Evolutionary conservation across 1,139 yeast genomes (phyloP).

Genomic region (Nematodospora anomalae): DNA sequence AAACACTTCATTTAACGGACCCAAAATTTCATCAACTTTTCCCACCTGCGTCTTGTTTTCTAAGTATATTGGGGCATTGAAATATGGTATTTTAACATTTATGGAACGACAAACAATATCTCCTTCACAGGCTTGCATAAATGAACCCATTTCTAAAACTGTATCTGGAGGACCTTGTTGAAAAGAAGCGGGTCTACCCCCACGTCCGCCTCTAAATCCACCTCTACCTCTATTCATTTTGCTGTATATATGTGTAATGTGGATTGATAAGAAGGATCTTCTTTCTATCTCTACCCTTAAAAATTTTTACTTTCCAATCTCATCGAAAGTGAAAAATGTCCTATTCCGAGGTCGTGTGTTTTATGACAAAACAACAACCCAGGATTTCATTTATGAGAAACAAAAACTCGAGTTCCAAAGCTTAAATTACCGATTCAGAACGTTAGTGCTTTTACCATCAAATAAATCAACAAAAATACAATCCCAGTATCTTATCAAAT

Average conservation of each 20-base stretch:
- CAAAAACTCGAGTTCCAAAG: too few species aligned
- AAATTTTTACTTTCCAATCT: constrained; percentile 4
- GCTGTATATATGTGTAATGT: constrained; percentile 2
- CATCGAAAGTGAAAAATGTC: constrained; percentile 7
- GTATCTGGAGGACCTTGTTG: constrained; percentile 92
- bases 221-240: constrained; percentile 66
- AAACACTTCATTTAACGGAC: constrained; percentile 94
- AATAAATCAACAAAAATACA: too few species aligned
- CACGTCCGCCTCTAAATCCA: constrained; percentile 69
- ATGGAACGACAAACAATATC: constrained; percentile 96
- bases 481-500: background rate
- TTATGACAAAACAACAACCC: too few species aligned
- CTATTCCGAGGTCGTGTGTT: background rate
- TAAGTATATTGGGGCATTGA: constrained; percentile 96
- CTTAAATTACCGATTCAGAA: too few species aligned
- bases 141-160: constrained; percentile 92
- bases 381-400: too few species aligned
- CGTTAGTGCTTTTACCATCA: too few species aligned
- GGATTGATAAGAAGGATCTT: background rate
- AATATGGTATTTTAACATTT: constrained; percentile 92
- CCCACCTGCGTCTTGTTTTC: constrained; percentile 96
- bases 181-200: constrained; percentile 46
- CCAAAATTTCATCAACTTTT: constrained; percentile 96
- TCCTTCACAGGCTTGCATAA: constrained; percentile 92
- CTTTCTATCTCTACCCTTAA: background rate